Evolutionary conservation across 176 grass and related monocot species (phyloP).

Genomic region (Avena atlantica): DNA sequence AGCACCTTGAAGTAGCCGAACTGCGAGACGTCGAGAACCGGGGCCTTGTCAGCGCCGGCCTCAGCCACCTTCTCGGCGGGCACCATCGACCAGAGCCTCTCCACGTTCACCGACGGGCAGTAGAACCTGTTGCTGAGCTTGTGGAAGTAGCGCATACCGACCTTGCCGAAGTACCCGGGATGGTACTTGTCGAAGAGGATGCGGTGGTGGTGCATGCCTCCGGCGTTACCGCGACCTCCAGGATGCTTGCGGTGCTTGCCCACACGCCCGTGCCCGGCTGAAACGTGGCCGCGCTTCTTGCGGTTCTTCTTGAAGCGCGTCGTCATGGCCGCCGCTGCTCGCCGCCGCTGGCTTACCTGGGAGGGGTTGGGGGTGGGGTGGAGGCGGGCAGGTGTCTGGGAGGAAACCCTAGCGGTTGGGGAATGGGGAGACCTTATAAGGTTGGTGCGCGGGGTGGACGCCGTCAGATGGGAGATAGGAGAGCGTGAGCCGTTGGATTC

Average conservation of each 20-base stretch:
- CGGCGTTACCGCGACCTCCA: constrained; percentile 87
- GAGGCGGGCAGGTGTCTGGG: constrained; percentile 36
- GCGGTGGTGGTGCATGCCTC: constrained; percentile 96
- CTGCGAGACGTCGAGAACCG: constrained; percentile 75
- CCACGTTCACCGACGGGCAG: constrained; percentile 73
- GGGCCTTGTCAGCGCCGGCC: constrained; percentile 58
- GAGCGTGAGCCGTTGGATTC: constrained; percentile 1
- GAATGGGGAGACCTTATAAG: constrained; percentile 32
- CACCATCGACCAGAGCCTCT: constrained; percentile 85
- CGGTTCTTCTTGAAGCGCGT: constrained; percentile 92
- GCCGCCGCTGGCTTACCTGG: constrained; percentile 43
- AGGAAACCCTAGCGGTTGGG: constrained; percentile 41
- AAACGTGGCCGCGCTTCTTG: constrained; percentile 94
- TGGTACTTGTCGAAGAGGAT: constrained; percentile 99
- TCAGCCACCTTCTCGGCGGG: constrained; percentile 63
- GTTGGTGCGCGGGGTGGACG: accelerated
- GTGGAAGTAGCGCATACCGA: constrained; percentile 98
- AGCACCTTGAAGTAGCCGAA: constrained; percentile 97
- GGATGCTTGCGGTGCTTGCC: constrained; percentile 99
- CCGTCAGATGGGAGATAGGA: constrained; percentile 41
- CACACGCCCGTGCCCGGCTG: constrained; percentile 84
- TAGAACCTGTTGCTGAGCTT: constrained; percentile 87
- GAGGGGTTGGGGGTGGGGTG: neutral
- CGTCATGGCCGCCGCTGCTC: constrained; percentile 61
- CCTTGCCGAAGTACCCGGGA: constrained; percentile 90